Conservation (phyloP, 768 basidiomycete genomes). For the Pleurotus tuoliensis region DNA sequence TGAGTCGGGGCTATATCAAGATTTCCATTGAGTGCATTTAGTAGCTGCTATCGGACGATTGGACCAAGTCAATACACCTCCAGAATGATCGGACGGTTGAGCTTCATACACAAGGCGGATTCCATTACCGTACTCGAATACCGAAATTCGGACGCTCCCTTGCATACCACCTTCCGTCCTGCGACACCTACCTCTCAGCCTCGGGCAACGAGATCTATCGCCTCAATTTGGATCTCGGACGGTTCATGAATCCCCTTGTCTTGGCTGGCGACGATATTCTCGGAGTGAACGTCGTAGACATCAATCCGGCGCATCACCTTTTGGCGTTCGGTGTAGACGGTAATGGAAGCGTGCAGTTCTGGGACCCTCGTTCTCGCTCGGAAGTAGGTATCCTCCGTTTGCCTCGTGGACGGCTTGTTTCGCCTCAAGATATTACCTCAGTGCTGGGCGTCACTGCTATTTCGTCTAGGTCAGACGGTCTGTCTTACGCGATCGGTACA, state of each 20-base stretch:
- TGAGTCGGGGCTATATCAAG: conserved; percentile 31
- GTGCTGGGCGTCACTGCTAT: conserved; percentile 77
- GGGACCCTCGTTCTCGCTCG: conserved; percentile 87
- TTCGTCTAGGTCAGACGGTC: conserved; percentile 79
- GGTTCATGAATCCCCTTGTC: conserved; percentile 80
- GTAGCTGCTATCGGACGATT: conserved; percentile 96
- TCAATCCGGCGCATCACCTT: conserved; percentile 91
- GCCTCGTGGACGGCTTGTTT: conserved; percentile 49
- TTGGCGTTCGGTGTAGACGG: conserved; percentile 89
- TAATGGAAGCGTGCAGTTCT: conserved; percentile 86
- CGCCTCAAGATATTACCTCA: conserved; percentile 26
- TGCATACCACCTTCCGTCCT: conserved; percentile 91
- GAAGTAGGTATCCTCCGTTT: conserved; percentile 67
- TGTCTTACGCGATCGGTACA: conserved; percentile 92
- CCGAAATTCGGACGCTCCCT: conserved; percentile 90
- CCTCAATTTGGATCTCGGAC: conserved; percentile 92
- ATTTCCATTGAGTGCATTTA: conserved; percentile 21
- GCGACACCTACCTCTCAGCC: conserved; percentile 83
- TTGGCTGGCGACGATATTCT: conserved; percentile 57
- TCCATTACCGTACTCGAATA: conserved; percentile 91
- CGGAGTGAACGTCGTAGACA: conserved; percentile 88
- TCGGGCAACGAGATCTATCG: conserved; percentile 88
- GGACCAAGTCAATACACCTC: conserved; percentile 97
- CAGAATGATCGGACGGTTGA: conserved; percentile 95
- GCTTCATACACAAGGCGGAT: conserved; percentile 89